Evolutionary conservation across 2,329 filamentous ascomycete genomes (phyloP), one percentile per base, ranked within the genome.

Genomic region (Nigrospora oryzae): DNA sequence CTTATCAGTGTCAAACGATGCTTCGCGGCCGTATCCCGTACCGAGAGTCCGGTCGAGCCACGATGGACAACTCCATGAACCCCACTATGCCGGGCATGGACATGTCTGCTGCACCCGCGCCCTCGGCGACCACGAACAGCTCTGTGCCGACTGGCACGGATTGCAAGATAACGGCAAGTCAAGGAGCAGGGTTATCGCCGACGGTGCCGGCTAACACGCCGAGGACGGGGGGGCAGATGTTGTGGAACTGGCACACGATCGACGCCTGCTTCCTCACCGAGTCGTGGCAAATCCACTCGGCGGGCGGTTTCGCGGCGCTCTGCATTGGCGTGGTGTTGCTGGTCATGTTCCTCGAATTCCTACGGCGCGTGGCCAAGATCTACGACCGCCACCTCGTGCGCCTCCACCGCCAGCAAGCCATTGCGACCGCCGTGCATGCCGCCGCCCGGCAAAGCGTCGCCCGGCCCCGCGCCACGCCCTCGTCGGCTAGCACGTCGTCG

Each of bases 281-380:
- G 8, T 70, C 73, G 17, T 93, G 87, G 86, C 81, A 81, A 56
- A 76, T 91, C 61, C 81, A 68, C 14, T 83, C 81, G 19, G 66
- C 63, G 3, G 81, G 75, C 61, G 84, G 84, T 74, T 91, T 94
- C 59, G 86, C 84, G 40, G 86, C 83, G 17, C 85, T 82, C 43
- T 93, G 87, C 66, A 83, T 94, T 57, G 86, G 84, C 48, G 81
- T 89, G 33, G 70, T 89, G 49, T 67, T 83, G n/a, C 79, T 94
- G 43, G 84, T 86, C 53, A 73, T 91, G 43, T 56, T 66, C 6
- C 81, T 93, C 53, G 86, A 93, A 58, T 68, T 82, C 46, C 73
- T 93, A 17, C 84, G 88, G 41, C 83, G 86, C 30, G 55, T 75
- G 19, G 73, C 77, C 51, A 82, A 84, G 53, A 85, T 89, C 61